Evolutionary conservation across 2,329 filamentous ascomycete species (phyloP).

Genomic region (Shiraia bambusicola): DNA sequence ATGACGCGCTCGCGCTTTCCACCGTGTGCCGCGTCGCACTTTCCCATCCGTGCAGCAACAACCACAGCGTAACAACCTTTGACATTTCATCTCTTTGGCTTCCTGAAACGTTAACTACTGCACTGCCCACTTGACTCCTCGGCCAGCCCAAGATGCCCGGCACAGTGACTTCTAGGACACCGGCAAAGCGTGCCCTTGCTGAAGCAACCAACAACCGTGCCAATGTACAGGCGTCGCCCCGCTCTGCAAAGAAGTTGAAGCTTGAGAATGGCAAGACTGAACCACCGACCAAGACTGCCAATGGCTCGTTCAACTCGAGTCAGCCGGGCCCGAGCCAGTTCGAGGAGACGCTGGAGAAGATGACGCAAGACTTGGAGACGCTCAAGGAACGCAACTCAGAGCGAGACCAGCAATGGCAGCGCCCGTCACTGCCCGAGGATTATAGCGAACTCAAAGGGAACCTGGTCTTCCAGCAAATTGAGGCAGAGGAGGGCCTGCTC

Average conservation of each 20-base stretch:
- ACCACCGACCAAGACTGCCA: slow-evolving; percentile 63
- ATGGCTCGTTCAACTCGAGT: slow-evolving; percentile 62
- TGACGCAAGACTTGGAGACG: slow-evolving; percentile 88
- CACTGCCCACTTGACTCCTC: slow-evolving; percentile 1
- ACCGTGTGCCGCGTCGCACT: slow-evolving; percentile 25
- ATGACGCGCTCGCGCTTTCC: slow-evolving; percentile 34
- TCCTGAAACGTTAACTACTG: slow-evolving; percentile 1
- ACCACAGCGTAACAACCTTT: no score
- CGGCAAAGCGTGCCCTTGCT: slow-evolving; percentile 50
- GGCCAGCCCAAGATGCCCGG: slow-evolving; percentile 31
- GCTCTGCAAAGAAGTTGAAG: slow-evolving; percentile 77
- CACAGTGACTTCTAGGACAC: slow-evolving; percentile 33
- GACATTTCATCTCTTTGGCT: neutral
- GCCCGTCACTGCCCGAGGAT: slow-evolving; percentile 58
- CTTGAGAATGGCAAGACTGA: slow-evolving; percentile 66
- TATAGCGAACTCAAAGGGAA: slow-evolving; percentile 66
- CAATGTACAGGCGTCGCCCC: slow-evolving; percentile 49
- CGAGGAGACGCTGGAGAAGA: slow-evolving; percentile 92
- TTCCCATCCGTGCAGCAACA: slow-evolving; percentile 3
- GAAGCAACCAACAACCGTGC: slow-evolving; percentile 49
- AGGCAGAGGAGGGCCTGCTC: slow-evolving; percentile 85
- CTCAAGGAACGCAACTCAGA: slow-evolving; percentile 86
- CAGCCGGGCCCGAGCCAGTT: slow-evolving; percentile 87
- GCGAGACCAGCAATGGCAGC: slow-evolving; percentile 89
- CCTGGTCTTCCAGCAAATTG: slow-evolving; percentile 93